Evolutionary conservation across 805 yeast species (phyloP), one percentile per base, ranked within the genome.

Genomic region (Candida nanaspora): DNA sequence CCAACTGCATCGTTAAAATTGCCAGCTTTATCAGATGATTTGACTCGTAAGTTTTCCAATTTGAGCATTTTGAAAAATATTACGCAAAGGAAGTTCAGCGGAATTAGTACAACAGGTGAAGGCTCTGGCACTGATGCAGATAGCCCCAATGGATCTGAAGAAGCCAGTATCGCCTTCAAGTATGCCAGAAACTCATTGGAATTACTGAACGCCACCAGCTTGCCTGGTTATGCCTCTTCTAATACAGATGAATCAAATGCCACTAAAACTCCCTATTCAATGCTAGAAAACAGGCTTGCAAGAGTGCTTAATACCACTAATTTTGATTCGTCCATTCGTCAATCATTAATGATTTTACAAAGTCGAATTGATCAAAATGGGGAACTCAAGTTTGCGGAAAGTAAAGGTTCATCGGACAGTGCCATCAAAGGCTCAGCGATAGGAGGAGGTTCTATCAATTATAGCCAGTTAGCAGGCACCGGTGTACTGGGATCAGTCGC

Each of bases 401-500:
- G 28, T 20, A 10, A 11, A 10, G 13, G 14, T 23, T 5, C 38
- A 10, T 33, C 27, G 4, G 55, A 55, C 41, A 46, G n/a, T n/a
- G n/a, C n/a, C n/a, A n/a, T n/a, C n/a, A n/a, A n/a, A n/a, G n/a
- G n/a, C n/a, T n/a, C n/a, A n/a, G n/a, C 73, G 18, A 62, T 64
- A 26, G 49, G 37, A 5, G 18, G 38, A 20, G 25, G 37, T 10
- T 44, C 40, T 13, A 28, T 46, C 10, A 51, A 48, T 37, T 53
- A 62, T n/a, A 52, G 52, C 10, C 55, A 61, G 15, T 49, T 74
- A 34, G 66, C 74, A 4, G 72, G 69, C 35, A 68, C 78, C 0
- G 71, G 69, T 6, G 49, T 78, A 22, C 53, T 69, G 13, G 91
- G 91, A 0, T 71, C 80, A 2, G 64, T 80, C 28, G 64, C 79